Conservation (phyloP, 768 basidiomycete genomes). For the Pleurotus salmoneostramineus region DNA sequence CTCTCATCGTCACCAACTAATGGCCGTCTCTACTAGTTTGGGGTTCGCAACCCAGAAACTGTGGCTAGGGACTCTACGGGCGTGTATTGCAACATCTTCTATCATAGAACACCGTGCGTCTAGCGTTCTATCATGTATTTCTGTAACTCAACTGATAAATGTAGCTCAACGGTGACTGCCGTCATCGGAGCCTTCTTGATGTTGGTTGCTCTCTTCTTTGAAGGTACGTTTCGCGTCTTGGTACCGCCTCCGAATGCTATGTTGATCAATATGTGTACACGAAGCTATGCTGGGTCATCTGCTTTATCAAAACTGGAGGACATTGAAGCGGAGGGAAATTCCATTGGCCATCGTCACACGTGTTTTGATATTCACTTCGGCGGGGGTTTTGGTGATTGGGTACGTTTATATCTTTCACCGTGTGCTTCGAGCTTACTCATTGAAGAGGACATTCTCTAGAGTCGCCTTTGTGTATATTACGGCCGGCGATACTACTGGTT, state of each 20-base stretch:
- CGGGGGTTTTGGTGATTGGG: not conserved
- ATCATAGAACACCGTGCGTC: slow-evolving; percentile 6
- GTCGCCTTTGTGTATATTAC: not conserved
- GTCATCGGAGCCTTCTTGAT: slow-evolving; percentile 19
- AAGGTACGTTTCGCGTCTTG: not conserved
- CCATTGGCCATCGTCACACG: not conserved
- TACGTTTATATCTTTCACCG: not conserved
- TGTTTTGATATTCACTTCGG: not conserved
- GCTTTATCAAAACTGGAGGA: not conserved
- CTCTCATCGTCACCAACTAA: no score
- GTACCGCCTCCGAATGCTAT: not conserved
- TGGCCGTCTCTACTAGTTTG: slow-evolving; percentile 16
- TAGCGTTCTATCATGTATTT: slow-evolving; percentile 12
- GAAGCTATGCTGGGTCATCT: not conserved
- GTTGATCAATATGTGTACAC: not conserved
- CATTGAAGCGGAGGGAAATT: not conserved
- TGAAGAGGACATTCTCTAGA: not conserved
- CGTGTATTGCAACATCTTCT: slow-evolving; percentile 24
- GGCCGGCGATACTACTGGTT: not conserved
- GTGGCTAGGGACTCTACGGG: slow-evolving; percentile 21
- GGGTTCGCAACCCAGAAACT: slow-evolving; percentile 15
- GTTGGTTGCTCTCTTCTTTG: slow-evolving; percentile 19
- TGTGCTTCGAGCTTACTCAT: not conserved
- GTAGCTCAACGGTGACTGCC: not conserved
- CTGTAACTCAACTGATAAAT: not conserved